A percentile compares a stretch with the other conserved stretches of the same genome.
Conservation (phyloP, 495 filamentous ascomycete species). For the Aspergillus sclerotiicarbonarius region DNA sequence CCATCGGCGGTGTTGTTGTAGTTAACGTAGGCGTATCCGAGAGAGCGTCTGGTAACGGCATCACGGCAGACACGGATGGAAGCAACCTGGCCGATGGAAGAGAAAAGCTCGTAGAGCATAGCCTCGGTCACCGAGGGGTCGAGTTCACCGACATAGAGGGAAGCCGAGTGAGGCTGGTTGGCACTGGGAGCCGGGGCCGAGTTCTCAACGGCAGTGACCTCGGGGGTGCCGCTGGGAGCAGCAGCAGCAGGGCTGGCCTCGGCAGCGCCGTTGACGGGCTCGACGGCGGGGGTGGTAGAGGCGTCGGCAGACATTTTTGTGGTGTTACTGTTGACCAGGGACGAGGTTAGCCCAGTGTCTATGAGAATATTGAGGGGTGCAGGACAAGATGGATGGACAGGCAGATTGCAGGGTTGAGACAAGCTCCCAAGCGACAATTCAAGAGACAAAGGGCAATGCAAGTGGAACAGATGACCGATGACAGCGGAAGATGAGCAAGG, state of each 20-base stretch:
- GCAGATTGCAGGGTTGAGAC: too few species aligned
- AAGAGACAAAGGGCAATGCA: background rate
- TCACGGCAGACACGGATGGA: slow-evolving; percentile 99
- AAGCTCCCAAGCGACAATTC: too few species aligned
- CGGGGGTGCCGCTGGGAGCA: slow-evolving; percentile 24
- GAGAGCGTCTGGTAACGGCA: slow-evolving; percentile 95
- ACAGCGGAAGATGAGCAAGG: background rate
- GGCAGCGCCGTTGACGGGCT: slow-evolving; percentile 42
- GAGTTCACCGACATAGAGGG: slow-evolving; percentile 98
- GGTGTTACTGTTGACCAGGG: slow-evolving; percentile 19
- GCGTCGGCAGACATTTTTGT: slow-evolving; percentile 49
- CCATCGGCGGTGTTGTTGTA: slow-evolving; percentile 97
- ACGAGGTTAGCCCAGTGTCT: slow-evolving; percentile 5
- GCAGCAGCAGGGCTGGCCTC: slow-evolving; percentile 36
- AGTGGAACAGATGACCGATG: background rate
- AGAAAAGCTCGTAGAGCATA: slow-evolving; percentile 99
- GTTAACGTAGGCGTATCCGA: slow-evolving; percentile 99
- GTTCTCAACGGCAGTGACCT: slow-evolving; percentile 35
- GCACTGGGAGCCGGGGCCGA: slow-evolving; percentile 61
- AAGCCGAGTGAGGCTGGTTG: slow-evolving; percentile 86
- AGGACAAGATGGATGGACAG: background rate
- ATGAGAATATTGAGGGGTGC: background rate
- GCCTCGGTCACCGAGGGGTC: slow-evolving; percentile 97
- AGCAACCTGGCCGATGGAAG: slow-evolving; percentile 96
- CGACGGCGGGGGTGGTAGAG: slow-evolving; percentile 40